A percentile compares a stretch with the other conserved stretches of the same genome.
Evolutionary conservation across 441 rosid species (phyloP).

Genomic region (Adansonia rubrostipa): DNA sequence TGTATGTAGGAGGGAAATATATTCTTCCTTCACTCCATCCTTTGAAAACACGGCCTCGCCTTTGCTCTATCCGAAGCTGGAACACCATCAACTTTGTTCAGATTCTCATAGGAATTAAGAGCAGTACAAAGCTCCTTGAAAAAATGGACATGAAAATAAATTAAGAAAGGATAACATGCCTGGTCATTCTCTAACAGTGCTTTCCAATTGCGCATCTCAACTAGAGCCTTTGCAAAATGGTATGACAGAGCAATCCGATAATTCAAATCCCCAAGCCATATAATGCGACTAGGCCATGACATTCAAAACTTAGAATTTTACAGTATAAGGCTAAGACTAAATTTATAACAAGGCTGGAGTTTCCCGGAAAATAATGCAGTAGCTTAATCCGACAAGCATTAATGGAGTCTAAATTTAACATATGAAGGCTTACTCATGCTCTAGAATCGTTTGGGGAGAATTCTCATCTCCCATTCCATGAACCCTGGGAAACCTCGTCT

Average conservation of each 20-base stretch:
- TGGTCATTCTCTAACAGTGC: conserved; percentile 91
- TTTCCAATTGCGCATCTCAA: conserved; percentile 96
- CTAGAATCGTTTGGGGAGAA: conserved; percentile 88
- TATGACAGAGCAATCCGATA: conserved; percentile 87
- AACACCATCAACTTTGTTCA: conserved; percentile 28
- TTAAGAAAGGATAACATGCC: conserved; percentile 46
- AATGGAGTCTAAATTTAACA: not conserved
- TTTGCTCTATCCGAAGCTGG: conserved; percentile 86
- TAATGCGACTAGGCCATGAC: conserved; percentile 65
- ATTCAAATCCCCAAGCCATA: conserved; percentile 98
- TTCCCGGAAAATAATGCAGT: not conserved
- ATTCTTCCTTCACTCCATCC: conserved; percentile 96
- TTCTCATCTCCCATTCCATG: conserved; percentile 60
- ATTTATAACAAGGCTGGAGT: not conserved
- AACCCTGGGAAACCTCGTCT: conserved; percentile 94
- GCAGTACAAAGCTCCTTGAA: not conserved
- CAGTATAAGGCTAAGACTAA: not conserved
- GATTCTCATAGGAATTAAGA: conserved; percentile 20
- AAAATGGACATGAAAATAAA: not conserved
- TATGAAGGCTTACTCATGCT: conserved; percentile 73
- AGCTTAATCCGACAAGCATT: conserved; percentile 10
- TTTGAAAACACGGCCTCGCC: conserved; percentile 70
- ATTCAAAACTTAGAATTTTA: conserved; percentile 21
- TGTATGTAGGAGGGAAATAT: conserved; percentile 97
- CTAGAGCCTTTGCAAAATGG: conserved; percentile 88